Percentiles rank a stretch among this genome's conserved stretches.
Evolutionary conservation across 305 asterid species (phyloP).

Genomic region (Coffea humblotiana): DNA sequence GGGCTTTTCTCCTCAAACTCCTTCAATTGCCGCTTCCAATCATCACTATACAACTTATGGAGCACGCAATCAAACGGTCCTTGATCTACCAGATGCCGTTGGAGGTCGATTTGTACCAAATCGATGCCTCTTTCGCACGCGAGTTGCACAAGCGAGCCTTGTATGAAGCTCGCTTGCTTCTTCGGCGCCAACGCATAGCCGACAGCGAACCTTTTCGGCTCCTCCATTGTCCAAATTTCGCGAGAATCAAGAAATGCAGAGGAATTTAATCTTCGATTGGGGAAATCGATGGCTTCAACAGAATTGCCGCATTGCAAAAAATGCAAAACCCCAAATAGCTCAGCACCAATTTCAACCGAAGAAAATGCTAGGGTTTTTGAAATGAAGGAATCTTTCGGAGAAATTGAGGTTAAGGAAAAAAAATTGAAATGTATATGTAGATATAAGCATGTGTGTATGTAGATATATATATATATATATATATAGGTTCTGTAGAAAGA

Average conservation of each 20-base stretch:
- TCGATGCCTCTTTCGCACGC: constrained; percentile 59
- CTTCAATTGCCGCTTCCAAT: constrained; percentile 57
- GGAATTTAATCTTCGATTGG: no score
- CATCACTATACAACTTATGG: constrained; percentile 63
- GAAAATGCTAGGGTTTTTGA: constrained; percentile 13
- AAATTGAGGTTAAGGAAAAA: constrained; percentile 5
- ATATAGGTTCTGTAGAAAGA: not conserved
- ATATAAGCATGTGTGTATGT: constrained; percentile 3
- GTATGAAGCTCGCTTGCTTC: constrained; percentile 72
- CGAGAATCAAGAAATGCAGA: constrained; percentile 23
- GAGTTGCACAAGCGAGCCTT: constrained; percentile 48
- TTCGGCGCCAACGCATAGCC: constrained; percentile 80
- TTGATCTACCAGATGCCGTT: constrained; percentile 56
- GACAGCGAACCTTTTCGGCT: constrained; percentile 48
- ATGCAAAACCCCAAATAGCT: constrained; percentile 7
- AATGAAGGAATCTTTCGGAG: not conserved
- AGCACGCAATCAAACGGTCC: constrained; percentile 71
- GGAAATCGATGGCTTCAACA: no score
- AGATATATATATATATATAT: not conserved
- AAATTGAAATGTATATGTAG: not conserved
- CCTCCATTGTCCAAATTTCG: constrained; percentile 41
- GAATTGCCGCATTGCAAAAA: not conserved
- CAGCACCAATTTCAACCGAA: not conserved
- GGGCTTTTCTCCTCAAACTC: constrained; percentile 52
- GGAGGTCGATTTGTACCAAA: constrained; percentile 60